Evolutionary conservation across 306 rosid genomes (phyloP), one percentile per base, ranked within the genome.

Genomic region (Cicer pinnatifidum): DNA sequence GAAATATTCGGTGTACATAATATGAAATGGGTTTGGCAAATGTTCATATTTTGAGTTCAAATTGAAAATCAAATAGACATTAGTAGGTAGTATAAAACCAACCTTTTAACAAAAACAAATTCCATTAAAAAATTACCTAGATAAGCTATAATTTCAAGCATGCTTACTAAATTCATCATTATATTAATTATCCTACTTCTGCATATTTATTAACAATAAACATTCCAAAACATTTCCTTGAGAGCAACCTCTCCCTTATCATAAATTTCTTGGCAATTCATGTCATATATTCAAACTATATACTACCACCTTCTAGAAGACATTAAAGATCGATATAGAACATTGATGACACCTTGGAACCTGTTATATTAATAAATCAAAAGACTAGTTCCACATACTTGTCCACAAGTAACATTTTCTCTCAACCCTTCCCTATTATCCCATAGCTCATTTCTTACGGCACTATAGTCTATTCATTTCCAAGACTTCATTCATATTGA

Each of bases 281-380:
- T 60, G 4, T 44, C 13, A 39, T 51, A 60, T 20, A 13, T 74
- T 80, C 80, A 75, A 81, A 66, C 58, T 11, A 7, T 67, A 43
- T 23, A 23, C 33, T 23, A 6, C 10, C 33, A 35, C 71, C 84
- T 77, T 84, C 87, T 80, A 69, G 87, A 84, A 77, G 47, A 19
- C 46, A 11, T 19, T 12, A 71, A 53, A 12, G 9, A 46, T 46
- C 6, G 13, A 58, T 35, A 60, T 52, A 20, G 56, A 60, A 63
- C 68, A 72, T 45, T 69, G 46, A 5, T 37, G 2, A 12, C 47
- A 59, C 53, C 35, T 51, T 76, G 15, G 35, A 79, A 75, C n/a
- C 15, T 57, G 37, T 61, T 58, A 53, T 12, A 67, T 57, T 9
- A 11, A 64, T n/a, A 52, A 71, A 38, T 28, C 7, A 44, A 44